Base-by-base conservation (phyloP, 2,329 filamentous ascomycete species). In the Aspergillus vadensis region DNA sequence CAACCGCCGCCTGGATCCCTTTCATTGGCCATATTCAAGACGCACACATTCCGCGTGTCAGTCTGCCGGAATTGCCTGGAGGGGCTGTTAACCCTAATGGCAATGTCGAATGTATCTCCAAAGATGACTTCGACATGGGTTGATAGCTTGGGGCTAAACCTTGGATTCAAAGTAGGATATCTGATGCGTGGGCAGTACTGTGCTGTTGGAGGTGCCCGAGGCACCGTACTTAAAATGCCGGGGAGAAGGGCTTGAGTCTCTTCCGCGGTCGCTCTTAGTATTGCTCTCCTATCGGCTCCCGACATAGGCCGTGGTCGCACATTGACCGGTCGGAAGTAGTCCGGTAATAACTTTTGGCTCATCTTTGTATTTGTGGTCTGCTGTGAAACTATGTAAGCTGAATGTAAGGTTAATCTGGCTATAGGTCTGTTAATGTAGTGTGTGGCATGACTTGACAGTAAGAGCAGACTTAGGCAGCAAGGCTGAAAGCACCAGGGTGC, bases 21-120 rank as follows among this genome's bases (percentile, higher is more conserved):
- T 50, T 84, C 80, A 54, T 85, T 89, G 15, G 88, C 88, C 76
- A 90, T 85, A 68, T 90, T 91, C 60, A 91, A 77, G 23, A 90
- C 81, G 32, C 82, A 84, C n/a, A 88, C 81, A 7, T 77, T 77
- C 58, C 70, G 69, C 9, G 65, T 65, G 67, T 75, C 72, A 52
- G 64, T 55, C 14, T 55, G 23, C 25, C 41, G 39, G n/a, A 43
- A n/a, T 15, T 41, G 52, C n/a, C 41, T 30, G 9, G 21, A 17
- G 14, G 38, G 63, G 30, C 67, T 62, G 23, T 72, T 61, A 41
- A 81, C 67, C 4, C 66, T 68, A 47, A 86, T 76, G 6, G 85
- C 86, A 1, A 81, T 82, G 65, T 87, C 83, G 65, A 86, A 80
- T 0, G 82, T 83, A 66, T 89, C 87, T 17, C 80, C 78, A 65